These are phyloP conservation scores for Trichoderma cornu-damae DNA, from an alignment of 2,329 filamentous ascomycete genomes.

Conservation along the genomic window DNA sequence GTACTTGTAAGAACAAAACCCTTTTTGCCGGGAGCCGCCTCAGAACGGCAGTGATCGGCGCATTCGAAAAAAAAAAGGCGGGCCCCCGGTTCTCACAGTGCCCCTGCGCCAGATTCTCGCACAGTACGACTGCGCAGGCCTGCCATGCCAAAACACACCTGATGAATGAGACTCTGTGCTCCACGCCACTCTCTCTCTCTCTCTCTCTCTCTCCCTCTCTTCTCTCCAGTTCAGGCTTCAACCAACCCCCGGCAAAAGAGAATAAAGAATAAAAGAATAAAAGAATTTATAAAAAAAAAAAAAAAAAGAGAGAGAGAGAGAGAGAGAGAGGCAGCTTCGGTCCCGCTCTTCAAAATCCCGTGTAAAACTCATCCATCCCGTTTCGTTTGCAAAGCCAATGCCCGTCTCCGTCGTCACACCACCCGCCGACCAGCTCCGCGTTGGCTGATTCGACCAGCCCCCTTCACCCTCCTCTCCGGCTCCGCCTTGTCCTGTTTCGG, in stretches of 20 bases:
- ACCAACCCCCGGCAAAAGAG: too few relatives aligned
- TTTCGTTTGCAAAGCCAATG: neutral
- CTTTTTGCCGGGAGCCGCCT: too few relatives aligned
- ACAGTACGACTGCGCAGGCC: too few relatives aligned
- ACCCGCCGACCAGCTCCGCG: neutral
- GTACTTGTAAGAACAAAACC: too few relatives aligned
- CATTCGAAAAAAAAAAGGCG: neutral
- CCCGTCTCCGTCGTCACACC: conserved; percentile 3
- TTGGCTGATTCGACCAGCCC: neutral
- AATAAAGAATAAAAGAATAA: too few relatives aligned
- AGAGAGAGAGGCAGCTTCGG: too few relatives aligned
- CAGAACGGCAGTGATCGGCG: conserved; percentile 13
- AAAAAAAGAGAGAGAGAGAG: too few relatives aligned
- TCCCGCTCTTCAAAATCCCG: conserved; percentile 5
- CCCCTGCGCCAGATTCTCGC: neutral
- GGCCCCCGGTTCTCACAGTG: neutral
- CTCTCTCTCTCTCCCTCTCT: too few relatives aligned
- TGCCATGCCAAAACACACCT: neutral
- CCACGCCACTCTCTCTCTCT: too few relatives aligned
- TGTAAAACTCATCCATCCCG: neutral
- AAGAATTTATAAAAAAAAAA: too few relatives aligned
- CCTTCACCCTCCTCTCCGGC: neutral
- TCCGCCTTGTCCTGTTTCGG: neutral
- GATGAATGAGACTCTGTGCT: too few relatives aligned
- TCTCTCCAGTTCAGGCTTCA: neutral